Conservation (phyloP, 78 protist species). For the Bigelowiella natans region DNA sequence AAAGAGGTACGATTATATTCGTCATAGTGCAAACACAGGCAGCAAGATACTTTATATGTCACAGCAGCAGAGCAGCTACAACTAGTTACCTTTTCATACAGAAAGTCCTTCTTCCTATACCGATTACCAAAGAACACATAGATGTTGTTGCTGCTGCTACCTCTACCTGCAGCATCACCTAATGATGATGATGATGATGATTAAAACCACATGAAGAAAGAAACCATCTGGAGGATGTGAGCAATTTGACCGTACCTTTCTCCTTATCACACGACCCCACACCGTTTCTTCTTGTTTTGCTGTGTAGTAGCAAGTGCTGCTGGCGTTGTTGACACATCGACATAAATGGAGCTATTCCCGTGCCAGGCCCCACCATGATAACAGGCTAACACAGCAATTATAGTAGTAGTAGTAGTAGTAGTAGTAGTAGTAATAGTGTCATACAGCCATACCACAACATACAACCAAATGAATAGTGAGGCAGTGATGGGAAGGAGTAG, state of each 20-base stretch:
- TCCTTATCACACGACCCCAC: neutral
- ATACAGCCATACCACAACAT: no score
- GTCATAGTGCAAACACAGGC: no score
- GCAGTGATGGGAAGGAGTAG: no score
- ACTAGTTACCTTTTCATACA: neutral
- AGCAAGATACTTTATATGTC: no score
- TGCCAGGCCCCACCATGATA: slow-evolving; percentile 87
- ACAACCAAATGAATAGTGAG: no score
- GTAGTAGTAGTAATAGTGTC: neutral
- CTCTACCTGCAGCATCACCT: no score
- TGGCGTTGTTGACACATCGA: neutral
- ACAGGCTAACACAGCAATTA: slow-evolving; percentile 45
- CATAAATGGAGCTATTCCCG: slow-evolving; percentile 88
- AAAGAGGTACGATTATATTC: no score
- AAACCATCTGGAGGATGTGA: neutral
- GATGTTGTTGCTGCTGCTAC: neutral
- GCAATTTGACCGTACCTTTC: neutral
- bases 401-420: neutral
- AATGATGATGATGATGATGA: no score
- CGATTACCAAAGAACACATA: neutral
- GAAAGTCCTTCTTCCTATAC: neutral
- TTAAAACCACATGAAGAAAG: no score
- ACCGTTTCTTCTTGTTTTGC: neutral
- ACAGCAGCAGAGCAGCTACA: no score
- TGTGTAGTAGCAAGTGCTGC: neutral